Conservation (phyloP, 1,284 basidiomycete species). For the Fomitopsis betulina region DNA sequence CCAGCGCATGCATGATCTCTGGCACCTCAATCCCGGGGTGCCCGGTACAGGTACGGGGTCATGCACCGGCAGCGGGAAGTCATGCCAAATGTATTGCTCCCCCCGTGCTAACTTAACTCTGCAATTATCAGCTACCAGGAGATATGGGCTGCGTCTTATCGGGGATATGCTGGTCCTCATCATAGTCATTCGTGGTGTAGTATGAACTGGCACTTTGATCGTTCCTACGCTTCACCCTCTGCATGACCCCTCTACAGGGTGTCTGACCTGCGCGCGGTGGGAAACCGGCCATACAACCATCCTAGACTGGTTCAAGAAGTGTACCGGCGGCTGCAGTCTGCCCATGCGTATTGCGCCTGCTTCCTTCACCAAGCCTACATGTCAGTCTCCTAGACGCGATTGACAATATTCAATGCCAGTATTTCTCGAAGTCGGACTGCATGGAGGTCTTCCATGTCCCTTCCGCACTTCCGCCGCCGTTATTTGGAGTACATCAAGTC, state of each 20-base stretch:
- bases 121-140: conserved; percentile 3
- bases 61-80: neutral
- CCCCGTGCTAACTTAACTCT: neutral
- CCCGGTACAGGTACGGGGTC: neutral
- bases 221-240: conserved; percentile 1
- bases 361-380: neutral
- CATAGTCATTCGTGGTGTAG: conserved; percentile 1
- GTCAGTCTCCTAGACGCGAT: neutral
- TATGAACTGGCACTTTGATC: conserved; percentile 1
- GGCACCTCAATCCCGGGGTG: neutral
- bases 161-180: conserved; percentile 1
- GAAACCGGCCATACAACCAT: neutral
- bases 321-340: neutral
- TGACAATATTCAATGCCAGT: neutral
- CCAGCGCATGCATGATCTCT: neutral
- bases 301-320: neutral
- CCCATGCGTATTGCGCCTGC: neutral
- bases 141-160: conserved; percentile 1
- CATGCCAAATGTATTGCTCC: neutral
- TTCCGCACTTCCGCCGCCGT: neutral
- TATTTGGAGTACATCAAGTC: neutral
- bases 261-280: neutral
- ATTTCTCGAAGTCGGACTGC: neutral
- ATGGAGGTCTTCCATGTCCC: neutral
- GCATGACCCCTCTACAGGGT: conserved; percentile 1